These are phyloP conservation scores for Tardiomyces blankii DNA, from an alignment of 1,139 yeast species.

Conservation along the genomic window DNA sequence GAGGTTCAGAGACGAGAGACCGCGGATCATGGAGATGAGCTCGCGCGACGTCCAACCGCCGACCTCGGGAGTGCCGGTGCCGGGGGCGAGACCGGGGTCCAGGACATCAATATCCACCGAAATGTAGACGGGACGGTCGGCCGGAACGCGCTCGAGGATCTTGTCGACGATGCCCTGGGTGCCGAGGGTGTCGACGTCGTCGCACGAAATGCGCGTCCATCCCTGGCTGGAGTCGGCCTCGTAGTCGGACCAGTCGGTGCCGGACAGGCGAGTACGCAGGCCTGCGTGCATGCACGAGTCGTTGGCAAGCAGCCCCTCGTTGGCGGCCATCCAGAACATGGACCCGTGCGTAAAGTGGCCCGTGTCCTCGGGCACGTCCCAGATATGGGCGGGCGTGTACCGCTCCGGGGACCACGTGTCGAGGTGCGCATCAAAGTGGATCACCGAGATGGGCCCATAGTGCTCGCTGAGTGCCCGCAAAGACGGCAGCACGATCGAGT, in stretches of 20 bases:
- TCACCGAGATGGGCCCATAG: constrained; percentile 55
- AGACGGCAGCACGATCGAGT: constrained; percentile 60
- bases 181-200: constrained; percentile 48
- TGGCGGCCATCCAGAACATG: constrained; percentile 67
- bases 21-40: constrained; percentile 48
- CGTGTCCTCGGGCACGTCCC: constrained; percentile 41
- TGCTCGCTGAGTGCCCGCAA: constrained; percentile 46
- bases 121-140: constrained; percentile 53
- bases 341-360: constrained; percentile 63
- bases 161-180: constrained; percentile 38
- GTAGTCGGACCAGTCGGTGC: constrained; percentile 44
- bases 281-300: constrained; percentile 59
- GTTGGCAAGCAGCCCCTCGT: constrained; percentile 50
- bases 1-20: constrained; percentile 44
- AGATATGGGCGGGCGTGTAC: constrained; percentile 43
- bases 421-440: constrained; percentile 72
- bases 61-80: constrained; percentile 76
- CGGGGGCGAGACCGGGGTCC: constrained; percentile 73
- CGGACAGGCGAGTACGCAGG: constrained; percentile 55
- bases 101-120: constrained; percentile 73
- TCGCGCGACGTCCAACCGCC: constrained; percentile 81
- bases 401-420: constrained; percentile 69
- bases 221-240: constrained; percentile 54
- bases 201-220: constrained; percentile 53
- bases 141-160: constrained; percentile 39